These are phyloP conservation scores for Penicillium palitans DNA, from an alignment of 2,329 filamentous ascomycete species.

Conservation along the genomic window DNA sequence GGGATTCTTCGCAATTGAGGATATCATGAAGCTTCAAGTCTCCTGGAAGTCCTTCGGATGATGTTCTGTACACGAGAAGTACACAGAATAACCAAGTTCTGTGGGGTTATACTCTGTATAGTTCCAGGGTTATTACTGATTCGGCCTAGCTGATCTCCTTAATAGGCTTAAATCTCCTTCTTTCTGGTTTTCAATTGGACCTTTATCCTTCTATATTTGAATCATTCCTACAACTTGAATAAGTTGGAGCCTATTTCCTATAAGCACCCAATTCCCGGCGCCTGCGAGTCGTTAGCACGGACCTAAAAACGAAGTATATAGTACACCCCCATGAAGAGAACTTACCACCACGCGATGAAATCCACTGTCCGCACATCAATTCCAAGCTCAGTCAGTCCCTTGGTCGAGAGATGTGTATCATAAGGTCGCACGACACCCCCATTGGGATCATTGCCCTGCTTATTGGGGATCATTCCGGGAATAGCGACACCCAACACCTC, in stretches of 20 bases:
- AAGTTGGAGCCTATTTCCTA: constrained; percentile 3
- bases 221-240: not conserved
- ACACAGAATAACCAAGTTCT: not conserved
- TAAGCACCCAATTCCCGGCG: constrained; percentile 34
- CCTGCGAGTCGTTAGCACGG: constrained; percentile 25
- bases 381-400: constrained; percentile 68
- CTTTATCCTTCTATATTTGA: constrained; percentile 3
- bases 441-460: constrained; percentile 69
- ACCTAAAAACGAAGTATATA: not conserved
- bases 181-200: not conserved
- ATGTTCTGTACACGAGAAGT: not conserved
- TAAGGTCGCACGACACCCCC: constrained; percentile 76
- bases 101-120: no score
- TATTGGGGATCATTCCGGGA: constrained; percentile 64
- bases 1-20: not conserved
- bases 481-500: constrained; percentile 75
- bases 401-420: constrained; percentile 83
- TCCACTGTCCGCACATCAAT: constrained; percentile 73
- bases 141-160: not conserved
- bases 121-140: not conserved
- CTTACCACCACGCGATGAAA: constrained; percentile 77
- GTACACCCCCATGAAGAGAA: constrained; percentile 17
- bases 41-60: not conserved
- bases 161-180: not conserved
- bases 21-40: not conserved